Percentiles rank a stretch among this genome's conserved stretches.
These are phyloP conservation scores for Lactarius indigo DNA, from an alignment of 768 basidiomycete genomes.

Conservation along the genomic window DNA sequence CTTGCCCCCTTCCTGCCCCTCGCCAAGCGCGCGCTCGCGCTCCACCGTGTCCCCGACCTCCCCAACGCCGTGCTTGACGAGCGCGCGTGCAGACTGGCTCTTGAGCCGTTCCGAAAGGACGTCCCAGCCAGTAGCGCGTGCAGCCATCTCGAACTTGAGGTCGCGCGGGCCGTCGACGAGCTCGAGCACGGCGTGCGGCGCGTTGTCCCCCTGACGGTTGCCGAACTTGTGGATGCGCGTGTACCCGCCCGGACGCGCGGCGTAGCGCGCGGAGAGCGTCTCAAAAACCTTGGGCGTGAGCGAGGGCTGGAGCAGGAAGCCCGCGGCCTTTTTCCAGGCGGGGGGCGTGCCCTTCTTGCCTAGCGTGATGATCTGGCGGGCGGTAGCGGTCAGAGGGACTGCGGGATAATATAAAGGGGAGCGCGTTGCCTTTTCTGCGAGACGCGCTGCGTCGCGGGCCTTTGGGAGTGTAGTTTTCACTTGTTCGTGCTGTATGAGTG, in stretches of 20 bases:
- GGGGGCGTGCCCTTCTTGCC: constrained; percentile 80
- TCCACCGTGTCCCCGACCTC: constrained; percentile 46
- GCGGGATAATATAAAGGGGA: neutral
- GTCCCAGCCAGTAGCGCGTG: constrained; percentile 86
- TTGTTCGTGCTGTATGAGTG: constrained; percentile 90
- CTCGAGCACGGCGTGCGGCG: constrained; percentile 87
- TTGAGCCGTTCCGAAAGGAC: constrained; percentile 55
- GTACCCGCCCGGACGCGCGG: constrained; percentile 84
- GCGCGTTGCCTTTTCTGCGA: constrained; percentile 80
- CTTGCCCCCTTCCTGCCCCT: constrained; percentile 38
- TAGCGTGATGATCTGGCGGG: constrained; percentile 75
- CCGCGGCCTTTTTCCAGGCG: constrained; percentile 66
- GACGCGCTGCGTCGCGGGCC: constrained; percentile 84
- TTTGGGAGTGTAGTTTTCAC: constrained; percentile 95
- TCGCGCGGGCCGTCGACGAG: constrained; percentile 94
- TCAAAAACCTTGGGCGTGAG: constrained; percentile 82
- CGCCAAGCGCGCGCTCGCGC: constrained; percentile 42
- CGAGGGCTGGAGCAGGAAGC: constrained; percentile 71
- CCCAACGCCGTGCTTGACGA: constrained; percentile 50
- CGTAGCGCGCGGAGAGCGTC: constrained; percentile 77
- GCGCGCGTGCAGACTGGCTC: constrained; percentile 39
- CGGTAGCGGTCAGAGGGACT: neutral
- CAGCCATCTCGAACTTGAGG: constrained; percentile 82
- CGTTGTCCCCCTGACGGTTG: constrained; percentile 88
- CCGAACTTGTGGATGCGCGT: constrained; percentile 92